Conservation (phyloP, 768 basidiomycete species). For the Psilocybe cubensis region DNA sequence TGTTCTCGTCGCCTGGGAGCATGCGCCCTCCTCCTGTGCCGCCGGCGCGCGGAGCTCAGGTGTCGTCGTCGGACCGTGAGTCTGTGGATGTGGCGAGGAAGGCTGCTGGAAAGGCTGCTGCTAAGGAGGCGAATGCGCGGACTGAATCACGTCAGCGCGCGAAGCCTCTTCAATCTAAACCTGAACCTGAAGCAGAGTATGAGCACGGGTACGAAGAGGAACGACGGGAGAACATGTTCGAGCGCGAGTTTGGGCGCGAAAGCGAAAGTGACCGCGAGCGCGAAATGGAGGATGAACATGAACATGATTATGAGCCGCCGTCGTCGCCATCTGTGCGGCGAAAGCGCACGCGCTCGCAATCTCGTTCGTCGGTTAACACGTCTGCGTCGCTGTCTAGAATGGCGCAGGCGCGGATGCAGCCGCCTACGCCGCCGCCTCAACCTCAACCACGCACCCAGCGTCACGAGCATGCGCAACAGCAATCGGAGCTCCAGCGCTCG, state of each 20-base stretch:
- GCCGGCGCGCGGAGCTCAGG: background rate
- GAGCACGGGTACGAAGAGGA: background rate
- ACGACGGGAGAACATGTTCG: too few relatives aligned
- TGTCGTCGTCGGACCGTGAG: background rate
- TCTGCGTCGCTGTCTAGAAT: background rate
- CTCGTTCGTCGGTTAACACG: background rate
- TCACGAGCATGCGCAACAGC: too few relatives aligned
- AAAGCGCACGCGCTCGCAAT: background rate
- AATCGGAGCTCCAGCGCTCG: too few relatives aligned
- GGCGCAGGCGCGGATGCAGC: background rate
- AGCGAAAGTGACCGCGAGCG: too few relatives aligned
- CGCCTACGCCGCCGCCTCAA: background rate
- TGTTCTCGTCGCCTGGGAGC: slow-evolving; percentile 24
- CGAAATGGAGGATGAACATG: too few relatives aligned
- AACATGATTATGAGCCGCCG: background rate
- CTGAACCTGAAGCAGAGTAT: background rate
- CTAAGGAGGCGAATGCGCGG: background rate
- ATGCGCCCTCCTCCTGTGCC: background rate
- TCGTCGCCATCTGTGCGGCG: background rate
- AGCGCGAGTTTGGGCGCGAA: too few relatives aligned
- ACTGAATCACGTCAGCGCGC: background rate
- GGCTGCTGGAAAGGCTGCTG: background rate
- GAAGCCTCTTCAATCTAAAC: background rate
- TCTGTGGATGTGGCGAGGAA: background rate
- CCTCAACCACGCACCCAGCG: background rate